Percentiles rank a stretch among this genome's conserved stretches.
Evolutionary conservation across 2,329 filamentous ascomycete genomes (phyloP).

Genomic region (Pseudogymnoascus sp.): DNA sequence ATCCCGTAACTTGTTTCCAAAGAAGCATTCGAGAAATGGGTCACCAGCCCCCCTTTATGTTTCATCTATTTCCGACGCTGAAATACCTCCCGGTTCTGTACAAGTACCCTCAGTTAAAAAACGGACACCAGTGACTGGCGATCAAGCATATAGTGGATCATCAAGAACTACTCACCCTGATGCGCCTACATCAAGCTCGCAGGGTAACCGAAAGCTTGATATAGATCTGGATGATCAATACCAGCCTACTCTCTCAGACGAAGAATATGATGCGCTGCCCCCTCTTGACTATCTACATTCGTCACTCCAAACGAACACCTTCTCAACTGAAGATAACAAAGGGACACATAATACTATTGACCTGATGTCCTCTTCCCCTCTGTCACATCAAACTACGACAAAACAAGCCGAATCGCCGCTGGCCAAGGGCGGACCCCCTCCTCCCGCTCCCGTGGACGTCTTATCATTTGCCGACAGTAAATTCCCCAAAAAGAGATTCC

Average conservation of each 20-base stretch:
- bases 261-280: background rate
- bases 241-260: background rate
- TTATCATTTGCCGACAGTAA: background rate
- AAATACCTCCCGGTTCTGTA: background rate
- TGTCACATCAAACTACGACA: background rate
- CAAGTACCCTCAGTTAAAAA: background rate
- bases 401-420: background rate
- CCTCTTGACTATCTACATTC: background rate
- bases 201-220: background rate
- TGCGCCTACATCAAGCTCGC: background rate
- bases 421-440: background rate
- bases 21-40: background rate
- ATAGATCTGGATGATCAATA: background rate
- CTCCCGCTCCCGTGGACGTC: background rate
- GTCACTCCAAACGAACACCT: background rate
- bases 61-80: background rate
- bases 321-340: background rate
- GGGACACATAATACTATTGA: background rate
- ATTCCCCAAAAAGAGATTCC: conserved; percentile 17
- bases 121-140: background rate
- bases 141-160: background rate
- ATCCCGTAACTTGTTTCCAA: background rate
- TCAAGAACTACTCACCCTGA: background rate
- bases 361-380: background rate
- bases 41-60: background rate